These are phyloP conservation scores for Benincasa hispida DNA, from an alignment of 306 rosid species.

Conservation along the genomic window DNA sequence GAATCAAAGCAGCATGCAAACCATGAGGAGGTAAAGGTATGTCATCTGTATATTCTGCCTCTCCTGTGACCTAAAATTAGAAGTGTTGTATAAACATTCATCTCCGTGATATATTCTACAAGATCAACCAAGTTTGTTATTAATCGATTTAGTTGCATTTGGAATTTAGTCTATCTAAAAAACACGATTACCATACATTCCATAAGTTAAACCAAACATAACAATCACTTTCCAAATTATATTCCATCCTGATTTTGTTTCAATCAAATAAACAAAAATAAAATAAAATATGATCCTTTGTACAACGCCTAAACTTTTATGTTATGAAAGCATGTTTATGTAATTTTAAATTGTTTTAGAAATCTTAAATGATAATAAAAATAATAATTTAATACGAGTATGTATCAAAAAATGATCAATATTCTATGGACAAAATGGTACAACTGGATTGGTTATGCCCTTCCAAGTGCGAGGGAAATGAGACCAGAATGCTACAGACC, in stretches of 20 bases:
- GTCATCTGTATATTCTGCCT: slow-evolving; percentile 85
- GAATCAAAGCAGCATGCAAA: slow-evolving; percentile 76
- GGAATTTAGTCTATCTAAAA: background rate
- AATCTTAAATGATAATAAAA: background rate
- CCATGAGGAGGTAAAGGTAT: slow-evolving; percentile 50
- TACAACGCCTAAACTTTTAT: background rate
- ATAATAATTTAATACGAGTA: background rate
- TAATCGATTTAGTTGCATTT: background rate
- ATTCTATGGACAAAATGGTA: background rate
- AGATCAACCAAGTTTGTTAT: background rate
- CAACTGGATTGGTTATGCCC: background rate
- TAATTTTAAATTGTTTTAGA: background rate
- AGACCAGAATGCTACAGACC: background rate
- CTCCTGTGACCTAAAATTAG: slow-evolving; percentile 68
- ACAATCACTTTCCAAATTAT: background rate
- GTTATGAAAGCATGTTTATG: background rate
- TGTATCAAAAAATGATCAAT: background rate
- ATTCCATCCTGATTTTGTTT: background rate
- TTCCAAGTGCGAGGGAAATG: background rate
- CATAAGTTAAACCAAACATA: background rate
- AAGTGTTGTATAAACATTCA: slow-evolving; percentile 11
- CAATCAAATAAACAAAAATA: background rate
- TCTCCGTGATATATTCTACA: slow-evolving; percentile 1
- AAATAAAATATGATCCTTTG: background rate
- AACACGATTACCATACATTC: background rate